Evolutionary conservation across 2,329 filamentous ascomycete genomes (phyloP).

Genomic region (Colletotrichum camelliae): DNA sequence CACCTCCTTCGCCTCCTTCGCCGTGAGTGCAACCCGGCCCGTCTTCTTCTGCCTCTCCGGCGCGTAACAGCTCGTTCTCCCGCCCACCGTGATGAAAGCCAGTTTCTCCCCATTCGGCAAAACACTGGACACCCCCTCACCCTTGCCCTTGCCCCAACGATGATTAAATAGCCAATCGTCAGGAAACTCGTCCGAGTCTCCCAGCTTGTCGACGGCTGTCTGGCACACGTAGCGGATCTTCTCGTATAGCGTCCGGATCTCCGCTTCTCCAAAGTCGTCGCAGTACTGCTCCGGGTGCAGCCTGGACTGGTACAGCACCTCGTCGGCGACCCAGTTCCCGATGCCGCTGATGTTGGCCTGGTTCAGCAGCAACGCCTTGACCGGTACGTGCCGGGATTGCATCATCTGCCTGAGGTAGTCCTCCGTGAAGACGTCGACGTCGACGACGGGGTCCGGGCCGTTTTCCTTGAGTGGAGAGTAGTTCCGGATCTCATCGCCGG

Average conservation of each 20-base stretch:
- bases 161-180: slow-evolving; percentile 87
- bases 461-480: slow-evolving; percentile 86
- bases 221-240: slow-evolving; percentile 81
- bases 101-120: slow-evolving; percentile 88
- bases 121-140: slow-evolving; percentile 69
- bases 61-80: slow-evolving; percentile 88
- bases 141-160: slow-evolving; percentile 83
- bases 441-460: slow-evolving; percentile 89
- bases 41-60: slow-evolving; percentile 86
- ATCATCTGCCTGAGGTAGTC: slow-evolving; percentile 77
- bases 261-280: slow-evolving; percentile 75
- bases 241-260: slow-evolving; percentile 75
- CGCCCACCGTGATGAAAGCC: slow-evolving; percentile 86
- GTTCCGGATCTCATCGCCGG: slow-evolving; percentile 76
- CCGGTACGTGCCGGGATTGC: slow-evolving; percentile 77
- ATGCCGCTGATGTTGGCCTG: slow-evolving; percentile 90
- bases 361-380: slow-evolving; percentile 89
- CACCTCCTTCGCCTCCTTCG: slow-evolving; percentile 49
- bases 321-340: slow-evolving; percentile 97
- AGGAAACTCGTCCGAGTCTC: slow-evolving; percentile 84
- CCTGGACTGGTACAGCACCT: slow-evolving; percentile 86
- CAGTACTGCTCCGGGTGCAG: slow-evolving; percentile 94
- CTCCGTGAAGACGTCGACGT: slow-evolving; percentile 77
- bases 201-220: slow-evolving; percentile 78
- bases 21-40: slow-evolving; percentile 43